Evolutionary conservation across 768 basidiomycete genomes (phyloP).

Genomic region (Amanita polypyramis): DNA sequence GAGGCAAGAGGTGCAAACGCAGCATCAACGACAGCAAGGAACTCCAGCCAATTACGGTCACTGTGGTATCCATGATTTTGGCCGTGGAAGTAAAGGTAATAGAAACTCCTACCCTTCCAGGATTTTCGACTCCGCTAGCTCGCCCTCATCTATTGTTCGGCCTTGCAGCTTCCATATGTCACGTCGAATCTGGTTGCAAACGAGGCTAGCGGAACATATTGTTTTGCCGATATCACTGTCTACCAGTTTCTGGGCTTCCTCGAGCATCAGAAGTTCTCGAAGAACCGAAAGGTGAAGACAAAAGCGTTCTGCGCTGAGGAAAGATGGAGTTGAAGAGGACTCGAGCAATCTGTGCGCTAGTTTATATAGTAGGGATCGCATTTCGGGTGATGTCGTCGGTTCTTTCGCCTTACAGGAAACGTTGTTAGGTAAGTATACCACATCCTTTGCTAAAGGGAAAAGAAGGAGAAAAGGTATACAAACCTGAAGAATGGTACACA

Average conservation of each 20-base stretch:
- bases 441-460: neutral
- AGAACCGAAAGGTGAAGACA: slow-evolving; percentile 66
- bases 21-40: slow-evolving; percentile 62
- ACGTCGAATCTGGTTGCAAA: slow-evolving; percentile 66
- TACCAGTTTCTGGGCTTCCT: slow-evolving; percentile 62
- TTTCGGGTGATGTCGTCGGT: slow-evolving; percentile 42
- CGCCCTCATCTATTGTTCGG: slow-evolving; percentile 49
- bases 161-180: slow-evolving; percentile 56
- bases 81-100: neutral
- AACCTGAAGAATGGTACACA: slow-evolving; percentile 74
- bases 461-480: neutral
- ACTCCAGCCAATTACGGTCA: slow-evolving; percentile 83
- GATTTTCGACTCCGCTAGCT: slow-evolving; percentile 48
- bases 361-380: slow-evolving; percentile 62
- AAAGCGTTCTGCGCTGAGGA: slow-evolving; percentile 64
- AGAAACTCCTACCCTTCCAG: slow-evolving; percentile 40
- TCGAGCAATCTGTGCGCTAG: slow-evolving; percentile 68
- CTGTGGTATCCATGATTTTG: slow-evolving; percentile 21
- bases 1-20: slow-evolving; percentile 36
- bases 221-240: slow-evolving; percentile 57
- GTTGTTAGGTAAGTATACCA: neutral
- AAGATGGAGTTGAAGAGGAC: slow-evolving; percentile 52
- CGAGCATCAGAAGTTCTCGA: slow-evolving; percentile 52
- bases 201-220: slow-evolving; percentile 61
- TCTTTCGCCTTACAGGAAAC: slow-evolving; percentile 52